Evolutionary conservation across 192 early-diverging fungal species (phyloP).

Genomic region (Podila epigama): DNA sequence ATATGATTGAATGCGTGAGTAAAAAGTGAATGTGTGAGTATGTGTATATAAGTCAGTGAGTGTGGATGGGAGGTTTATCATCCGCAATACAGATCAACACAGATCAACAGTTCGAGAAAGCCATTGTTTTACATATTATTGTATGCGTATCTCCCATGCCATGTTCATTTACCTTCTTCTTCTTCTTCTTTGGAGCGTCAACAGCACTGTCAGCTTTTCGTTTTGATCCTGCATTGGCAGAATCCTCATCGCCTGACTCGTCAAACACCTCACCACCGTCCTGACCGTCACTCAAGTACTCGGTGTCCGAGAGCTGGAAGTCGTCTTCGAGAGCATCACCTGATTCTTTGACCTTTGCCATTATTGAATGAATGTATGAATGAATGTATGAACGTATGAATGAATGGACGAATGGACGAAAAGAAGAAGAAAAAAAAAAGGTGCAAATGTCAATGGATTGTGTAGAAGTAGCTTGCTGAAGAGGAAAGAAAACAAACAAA

Average conservation of each 20-base stretch:
- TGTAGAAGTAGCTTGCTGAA: background rate
- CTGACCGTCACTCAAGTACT: constrained; percentile 43
- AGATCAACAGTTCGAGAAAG: too few species aligned
- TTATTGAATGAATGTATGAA: constrained; percentile 7
- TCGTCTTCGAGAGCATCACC: constrained; percentile 61
- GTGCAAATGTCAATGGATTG: background rate
- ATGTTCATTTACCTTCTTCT: constrained; percentile 48
- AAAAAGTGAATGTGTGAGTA: background rate
- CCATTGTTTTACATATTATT: too few species aligned
- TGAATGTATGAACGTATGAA: background rate
- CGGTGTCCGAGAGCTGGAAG: constrained; percentile 52
- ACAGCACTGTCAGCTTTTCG: constrained; percentile 20
- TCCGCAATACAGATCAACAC: too few species aligned
- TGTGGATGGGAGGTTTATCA: too few species aligned
- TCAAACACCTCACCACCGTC: constrained; percentile 33
- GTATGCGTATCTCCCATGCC: too few species aligned
- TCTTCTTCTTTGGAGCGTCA: constrained; percentile 43
- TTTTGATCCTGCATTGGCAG: constrained; percentile 32
- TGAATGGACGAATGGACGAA: background rate
- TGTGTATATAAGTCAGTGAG: too few species aligned
- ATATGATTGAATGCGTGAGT: too few species aligned
- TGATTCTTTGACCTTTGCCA: constrained; percentile 42
- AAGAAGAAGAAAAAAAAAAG: background rate
- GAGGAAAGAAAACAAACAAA: background rate
- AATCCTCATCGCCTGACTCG: constrained; percentile 28